phyloP scores from a whole-genome alignment of 2,329 filamentous ascomycete genomes.

The Raffaelea albimanens region DNA sequence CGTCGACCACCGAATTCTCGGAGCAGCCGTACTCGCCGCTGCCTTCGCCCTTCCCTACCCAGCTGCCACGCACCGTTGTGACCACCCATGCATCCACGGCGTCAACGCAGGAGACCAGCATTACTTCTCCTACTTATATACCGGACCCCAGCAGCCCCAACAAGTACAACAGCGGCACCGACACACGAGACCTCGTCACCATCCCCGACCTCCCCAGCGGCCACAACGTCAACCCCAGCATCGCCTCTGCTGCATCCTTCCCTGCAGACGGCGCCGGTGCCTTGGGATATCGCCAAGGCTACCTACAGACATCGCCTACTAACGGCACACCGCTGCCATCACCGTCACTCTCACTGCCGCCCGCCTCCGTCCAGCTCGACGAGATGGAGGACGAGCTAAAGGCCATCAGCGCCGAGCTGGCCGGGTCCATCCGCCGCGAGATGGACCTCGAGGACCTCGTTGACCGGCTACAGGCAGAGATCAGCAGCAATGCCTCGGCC shows the following conservation, averaged over 20 bases:
- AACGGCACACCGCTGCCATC: constrained; percentile 14
- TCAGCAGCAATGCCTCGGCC: constrained; percentile 41
- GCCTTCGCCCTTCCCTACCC: constrained; percentile 41
- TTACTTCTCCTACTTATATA: constrained; percentile 19
- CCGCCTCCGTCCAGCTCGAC: constrained; percentile 48
- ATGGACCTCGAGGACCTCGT: constrained; percentile 95
- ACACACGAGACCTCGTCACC: constrained; percentile 1
- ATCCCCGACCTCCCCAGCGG: neutral
- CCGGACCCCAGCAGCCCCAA: neutral
- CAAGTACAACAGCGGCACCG: constrained; percentile 2
- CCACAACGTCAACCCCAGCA: neutral
- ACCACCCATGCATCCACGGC: constrained; percentile 33
- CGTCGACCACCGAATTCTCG: constrained; percentile 40
- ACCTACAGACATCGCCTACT: constrained; percentile 39
- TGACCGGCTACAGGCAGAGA: constrained; percentile 76
- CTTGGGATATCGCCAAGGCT: constrained; percentile 40
- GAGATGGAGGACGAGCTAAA: constrained; percentile 92
- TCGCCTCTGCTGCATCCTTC: neutral
- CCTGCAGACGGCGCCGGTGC: constrained; percentile 29
- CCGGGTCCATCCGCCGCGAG: constrained; percentile 84
- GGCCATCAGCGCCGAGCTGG: constrained; percentile 86
- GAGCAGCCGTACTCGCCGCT: constrained; percentile 36
- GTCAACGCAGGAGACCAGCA: constrained; percentile 22
- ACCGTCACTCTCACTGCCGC: constrained; percentile 26
- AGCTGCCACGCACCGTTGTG: constrained; percentile 20